Base-by-base conservation (phyloP, 306 rosid species). In the Oxytropis ochrocephala region DNA sequence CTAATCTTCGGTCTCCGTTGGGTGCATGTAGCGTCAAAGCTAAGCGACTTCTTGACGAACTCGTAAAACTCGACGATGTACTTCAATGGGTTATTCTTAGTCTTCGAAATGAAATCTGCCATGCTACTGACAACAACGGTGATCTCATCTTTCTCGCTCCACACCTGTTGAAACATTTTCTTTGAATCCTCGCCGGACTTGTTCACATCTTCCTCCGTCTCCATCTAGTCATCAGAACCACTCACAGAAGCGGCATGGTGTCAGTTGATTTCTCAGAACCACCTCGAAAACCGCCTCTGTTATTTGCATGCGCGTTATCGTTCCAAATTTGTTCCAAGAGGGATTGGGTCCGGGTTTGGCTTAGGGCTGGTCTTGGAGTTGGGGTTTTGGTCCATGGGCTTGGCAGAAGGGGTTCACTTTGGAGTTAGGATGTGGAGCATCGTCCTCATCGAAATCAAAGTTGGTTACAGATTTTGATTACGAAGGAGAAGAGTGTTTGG, bases 81-180 rank as follows among this genome's bases (percentile, higher is more conserved):
- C 9, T 77, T 44, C 5, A 42, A 2, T 2, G 93, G 87, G 10
- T 82, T 82, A 0, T 24, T 14, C 0, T 83, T 87, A 0, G 75
- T 83, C 52, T 75, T 72, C 0, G 75, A 67, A 0, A 55, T 5
- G 24, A 38, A 88, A 0, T 88, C 95, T 7, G 9, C 21, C 7
- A 89, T 27, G 0, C 96, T 89, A 7, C 74, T 74, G 0, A n/a
- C n/a, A n/a, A 91, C 65, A 11, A 91, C 57, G 0, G 48, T 74
- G 3, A 91, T 58, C 33, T 86, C 92, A 6, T 91, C 92, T 0
- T 81, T 90, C 42, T 82, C 87, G 16, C 79, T 81, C 85, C 89
- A 90, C 0, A 88, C 11, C 33, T 95, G 76, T 82, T 80, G 90
- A 63, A 68, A 79, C 3, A 55, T 42, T 73, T 83, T 86, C 66